A percentile compares a stretch with the other conserved stretches of the same genome.
Conservation (phyloP, 257 asterid genomes). For the Haberlea rhodopensis region DNA sequence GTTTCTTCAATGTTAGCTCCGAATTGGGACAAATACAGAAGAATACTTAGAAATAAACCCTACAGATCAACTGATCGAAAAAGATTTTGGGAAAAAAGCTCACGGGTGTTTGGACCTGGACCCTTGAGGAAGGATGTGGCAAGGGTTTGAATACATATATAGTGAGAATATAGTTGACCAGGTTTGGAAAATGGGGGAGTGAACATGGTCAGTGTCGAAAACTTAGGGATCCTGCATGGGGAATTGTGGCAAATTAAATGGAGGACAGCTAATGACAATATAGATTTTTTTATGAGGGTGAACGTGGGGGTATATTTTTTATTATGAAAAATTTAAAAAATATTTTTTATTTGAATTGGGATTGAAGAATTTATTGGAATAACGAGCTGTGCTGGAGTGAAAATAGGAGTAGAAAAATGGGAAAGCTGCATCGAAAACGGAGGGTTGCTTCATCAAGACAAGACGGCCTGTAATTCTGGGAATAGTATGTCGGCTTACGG, state of each 20-base stretch:
- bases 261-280: neutral
- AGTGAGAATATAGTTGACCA: constrained; percentile 22
- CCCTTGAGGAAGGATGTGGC: constrained; percentile 38
- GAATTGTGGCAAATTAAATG: constrained; percentile 19
- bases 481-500: constrained; percentile 34
- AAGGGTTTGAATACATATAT: constrained; percentile 30
- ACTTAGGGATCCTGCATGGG: constrained; percentile 59
- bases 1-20: neutral
- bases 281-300: constrained; percentile 24
- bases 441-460: constrained; percentile 43
- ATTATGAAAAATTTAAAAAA: constrained; percentile 3
- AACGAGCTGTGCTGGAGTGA: constrained; percentile 24
- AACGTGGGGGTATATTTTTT: constrained; percentile 30
- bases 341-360: constrained; percentile 26
- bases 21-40: neutral
- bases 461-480: constrained; percentile 42
- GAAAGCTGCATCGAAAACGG: constrained; percentile 34
- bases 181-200: constrained; percentile 27
- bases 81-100: constrained; percentile 49
- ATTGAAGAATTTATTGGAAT: constrained; percentile 34
- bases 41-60: neutral
- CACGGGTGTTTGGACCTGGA: constrained; percentile 53
- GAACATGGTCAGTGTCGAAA: constrained; percentile 47
- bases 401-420: constrained; percentile 34
- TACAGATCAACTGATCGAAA: neutral